Evolutionary conservation across 2,329 filamentous ascomycete species (phyloP), one percentile per base, ranked within the genome.

Genomic region (Penicillium sp.): DNA sequence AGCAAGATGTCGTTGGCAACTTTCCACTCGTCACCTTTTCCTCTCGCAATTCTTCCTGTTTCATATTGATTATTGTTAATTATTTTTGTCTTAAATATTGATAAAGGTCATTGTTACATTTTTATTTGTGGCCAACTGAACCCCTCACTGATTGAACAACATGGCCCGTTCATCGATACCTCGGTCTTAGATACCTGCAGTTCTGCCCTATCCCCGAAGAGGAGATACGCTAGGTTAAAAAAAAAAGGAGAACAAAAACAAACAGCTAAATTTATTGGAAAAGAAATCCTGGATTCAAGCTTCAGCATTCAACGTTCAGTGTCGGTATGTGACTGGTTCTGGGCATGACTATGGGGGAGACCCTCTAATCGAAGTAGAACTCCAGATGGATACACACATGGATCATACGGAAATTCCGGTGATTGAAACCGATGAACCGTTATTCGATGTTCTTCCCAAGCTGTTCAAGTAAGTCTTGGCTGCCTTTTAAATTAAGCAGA

Each of bases 371-470:
- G 33, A 31, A 45, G 31, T 33, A 6, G 33, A 17, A 42, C 19
- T 27, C 8, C 33, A 21, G 21, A 59, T 58, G 55, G 59, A 63
- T 33, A 38, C 43, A 31, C 43, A 54, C 4, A 66, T 62, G 59
- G 63, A 66, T 29, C 49, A 61, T 42, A 37, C 57, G 10, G 73
- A 76, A 62, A 67, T 77, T 35, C 77, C 77, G 3, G 67, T 71
- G 35, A 77, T 80, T 49, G 73, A 75, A 27, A 71, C 72, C n/a
- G 62, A 74, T 41, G 76, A 79, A 51, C 57, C 69, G 8, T 69
- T 80, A 13, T 66, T 69, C 25, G 70, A 74, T 35, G 68, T 80
- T 13, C 70, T 78, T 46, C 67, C 70, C 33, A 78, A 79, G 55
- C 54, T 80, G 37, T 73, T 71, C 31, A 67, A 69, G 76, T 78